phyloP scores from a whole-genome alignment of 805 yeast species.

The Tetrapisispora arboricola region DNA sequence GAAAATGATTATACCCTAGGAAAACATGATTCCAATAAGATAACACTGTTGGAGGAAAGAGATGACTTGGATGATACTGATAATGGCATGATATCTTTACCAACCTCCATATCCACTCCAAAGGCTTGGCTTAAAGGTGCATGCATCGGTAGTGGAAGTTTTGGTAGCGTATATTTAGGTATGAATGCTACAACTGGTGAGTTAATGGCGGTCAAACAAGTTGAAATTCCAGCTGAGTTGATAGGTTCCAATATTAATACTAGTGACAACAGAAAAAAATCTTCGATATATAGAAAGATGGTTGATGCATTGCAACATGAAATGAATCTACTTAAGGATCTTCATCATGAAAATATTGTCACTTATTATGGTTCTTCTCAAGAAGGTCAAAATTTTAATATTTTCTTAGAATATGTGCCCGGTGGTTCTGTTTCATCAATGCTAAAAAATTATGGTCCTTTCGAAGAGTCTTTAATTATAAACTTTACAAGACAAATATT shows the following conservation, averaged over 20 bases:
- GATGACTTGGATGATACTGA: constrained; percentile 28
- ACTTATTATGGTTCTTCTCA: constrained; percentile 82
- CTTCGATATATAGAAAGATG: constrained; percentile 40
- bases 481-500: constrained; percentile 69
- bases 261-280: constrained; percentile 16
- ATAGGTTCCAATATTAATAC: constrained; percentile 6
- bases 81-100: constrained; percentile 24
- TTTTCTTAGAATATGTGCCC: constrained; percentile 68
- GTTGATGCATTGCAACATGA: constrained; percentile 76
- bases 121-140: constrained; percentile 89
- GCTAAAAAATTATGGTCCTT: constrained; percentile 64
- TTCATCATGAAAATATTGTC: constrained; percentile 88
- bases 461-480: constrained; percentile 65
- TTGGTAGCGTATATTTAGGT: constrained; percentile 88
- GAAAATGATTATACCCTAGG: neutral
- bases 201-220: constrained; percentile 94
- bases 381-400: constrained; percentile 61
- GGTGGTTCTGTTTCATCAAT: constrained; percentile 65
- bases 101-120: constrained; percentile 41
- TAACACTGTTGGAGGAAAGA: neutral
- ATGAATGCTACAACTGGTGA: constrained; percentile 90
- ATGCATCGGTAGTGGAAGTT: constrained; percentile 87
- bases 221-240: constrained; percentile 39
- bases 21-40: neutral
- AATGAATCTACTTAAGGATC: constrained; percentile 61